Percentiles rank a stretch among this genome's conserved stretches.
Evolutionary conservation across 805 yeast species (phyloP).

Genomic region (Saccharomycopsis microspora): DNA sequence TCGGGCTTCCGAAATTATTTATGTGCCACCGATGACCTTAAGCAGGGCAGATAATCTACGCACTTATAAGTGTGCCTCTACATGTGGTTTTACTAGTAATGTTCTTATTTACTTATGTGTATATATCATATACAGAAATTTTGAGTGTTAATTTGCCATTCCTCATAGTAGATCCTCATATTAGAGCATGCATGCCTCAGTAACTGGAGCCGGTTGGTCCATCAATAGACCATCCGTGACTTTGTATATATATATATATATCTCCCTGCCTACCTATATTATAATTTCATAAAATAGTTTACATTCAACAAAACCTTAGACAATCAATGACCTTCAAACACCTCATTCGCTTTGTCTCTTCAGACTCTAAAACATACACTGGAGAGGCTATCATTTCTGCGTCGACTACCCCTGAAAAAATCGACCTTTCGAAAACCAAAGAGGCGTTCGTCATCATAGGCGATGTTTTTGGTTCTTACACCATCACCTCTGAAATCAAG

Average conservation of each 20-base stretch:
- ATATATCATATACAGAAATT: too few relatives aligned
- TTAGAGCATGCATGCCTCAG: too few relatives aligned
- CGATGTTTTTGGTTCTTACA: conserved; percentile 29
- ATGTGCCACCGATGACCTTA: too few relatives aligned
- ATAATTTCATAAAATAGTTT: neutral
- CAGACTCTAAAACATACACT: conserved; percentile 30
- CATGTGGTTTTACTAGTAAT: too few relatives aligned
- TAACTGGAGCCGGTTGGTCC: too few relatives aligned
- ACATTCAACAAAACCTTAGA: neutral
- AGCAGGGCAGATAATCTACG: too few relatives aligned
- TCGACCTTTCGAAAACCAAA: conserved; percentile 29
- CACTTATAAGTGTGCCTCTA: too few relatives aligned
- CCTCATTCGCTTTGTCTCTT: conserved; percentile 34
- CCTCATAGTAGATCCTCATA: too few relatives aligned
- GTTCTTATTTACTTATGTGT: too few relatives aligned
- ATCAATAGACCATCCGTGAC: too few relatives aligned
- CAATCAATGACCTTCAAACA: conserved; percentile 16
- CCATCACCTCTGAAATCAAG: conserved; percentile 27
- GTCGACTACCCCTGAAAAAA: neutral
- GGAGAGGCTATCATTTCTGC: conserved; percentile 37
- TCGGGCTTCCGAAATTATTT: too few relatives aligned
- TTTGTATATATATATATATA: neutral
- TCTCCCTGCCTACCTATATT: neutral
- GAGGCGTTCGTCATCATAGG: conserved; percentile 36
- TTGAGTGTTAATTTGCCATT: too few relatives aligned